Percentiles rank a stretch among this genome's conserved stretches.
phyloP scores from a whole-genome alignment of 2,329 filamentous ascomycete genomes.

The Dactylellina drechsleri region DNA sequence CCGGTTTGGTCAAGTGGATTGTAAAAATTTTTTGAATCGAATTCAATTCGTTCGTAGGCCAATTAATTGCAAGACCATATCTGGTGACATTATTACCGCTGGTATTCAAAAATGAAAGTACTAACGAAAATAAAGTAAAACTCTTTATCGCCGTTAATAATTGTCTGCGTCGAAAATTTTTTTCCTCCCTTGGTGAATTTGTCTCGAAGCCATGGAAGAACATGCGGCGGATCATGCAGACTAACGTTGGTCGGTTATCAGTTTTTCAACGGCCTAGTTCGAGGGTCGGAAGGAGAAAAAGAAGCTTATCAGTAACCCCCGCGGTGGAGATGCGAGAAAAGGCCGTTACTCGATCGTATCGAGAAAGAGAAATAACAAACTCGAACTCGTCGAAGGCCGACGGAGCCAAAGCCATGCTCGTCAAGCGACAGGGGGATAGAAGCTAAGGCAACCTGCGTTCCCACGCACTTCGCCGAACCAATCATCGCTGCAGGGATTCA shows the following conservation, averaged over 20 bases:
- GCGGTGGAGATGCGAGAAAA: constrained; percentile 18
- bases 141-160: neutral
- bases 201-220: neutral
- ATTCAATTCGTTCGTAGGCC: neutral
- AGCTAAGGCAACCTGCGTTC: constrained; percentile 16
- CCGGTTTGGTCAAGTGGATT: neutral
- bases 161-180: neutral
- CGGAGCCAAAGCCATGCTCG: constrained; percentile 3
- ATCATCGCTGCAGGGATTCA: constrained; percentile 32
- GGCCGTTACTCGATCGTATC: constrained; percentile 53
- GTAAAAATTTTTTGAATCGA: neutral
- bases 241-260: too few species aligned
- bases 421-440: too few species aligned
- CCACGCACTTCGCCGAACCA: constrained; percentile 51
- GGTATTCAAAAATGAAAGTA: neutral
- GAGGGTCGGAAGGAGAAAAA: neutral
- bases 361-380: constrained; percentile 46
- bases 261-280: neutral
- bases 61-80: neutral
- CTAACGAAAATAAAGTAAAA: neutral
- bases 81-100: too few species aligned
- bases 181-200: neutral
- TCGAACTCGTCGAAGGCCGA: constrained; percentile 13
- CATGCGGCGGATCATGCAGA: too few species aligned
- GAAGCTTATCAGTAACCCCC: constrained; percentile 49